Base-by-base conservation (phyloP, 352 stramenopile genomes). In the Globisporangium polare region DNA sequence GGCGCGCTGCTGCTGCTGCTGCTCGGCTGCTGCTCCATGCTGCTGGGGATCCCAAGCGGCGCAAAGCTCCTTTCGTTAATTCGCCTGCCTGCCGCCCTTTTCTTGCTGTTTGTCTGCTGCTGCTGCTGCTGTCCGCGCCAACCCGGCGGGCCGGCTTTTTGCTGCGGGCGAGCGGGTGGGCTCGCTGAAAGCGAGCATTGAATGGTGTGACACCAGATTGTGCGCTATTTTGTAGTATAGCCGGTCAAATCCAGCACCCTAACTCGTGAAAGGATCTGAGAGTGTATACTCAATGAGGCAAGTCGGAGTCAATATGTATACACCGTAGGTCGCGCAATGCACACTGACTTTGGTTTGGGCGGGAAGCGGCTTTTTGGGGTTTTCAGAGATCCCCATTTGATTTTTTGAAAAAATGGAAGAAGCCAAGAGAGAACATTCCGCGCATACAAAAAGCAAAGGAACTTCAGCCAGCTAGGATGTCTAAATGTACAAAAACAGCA, bases 21-120 rank as follows among this genome's bases (percentile, higher is more conserved):
- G 41, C 29, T 62, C 31, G 37, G 33, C 9, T 12, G 33, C 33
- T 39, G 33, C 55, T 67, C 61, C 61, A 66, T 66, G 56, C 33
- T 66, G 42, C 33, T 37, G 33, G 47, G 20, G 47, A 53, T 65
- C 45, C 51, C 51, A 58, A 55, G 39, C 58, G 58, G 39, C 33
- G 47, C 43, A 37, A 50, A 50, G 43, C 43, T 50, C 43, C 41
- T 46, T 41, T 22, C 50, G 50, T 56, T 26, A 56, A 56, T 24
- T 56, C 50, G 29, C 50, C 26, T 46, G 29, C 50, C 26, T 46
- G 50, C 50, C 29, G 50, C 50, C 50, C 50, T 56, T 56, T 56
- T 56, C 50, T 55, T 55, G 49, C 18, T 54, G 26, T 55, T n/a
- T n/a, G n/a, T n/a, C n/a, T n/a, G n/a, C n/a, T n/a, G n/a, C n/a